Evolutionary conservation across 164 flowering plant species (phyloP).

Genomic region (Amborella trichopoda): DNA sequence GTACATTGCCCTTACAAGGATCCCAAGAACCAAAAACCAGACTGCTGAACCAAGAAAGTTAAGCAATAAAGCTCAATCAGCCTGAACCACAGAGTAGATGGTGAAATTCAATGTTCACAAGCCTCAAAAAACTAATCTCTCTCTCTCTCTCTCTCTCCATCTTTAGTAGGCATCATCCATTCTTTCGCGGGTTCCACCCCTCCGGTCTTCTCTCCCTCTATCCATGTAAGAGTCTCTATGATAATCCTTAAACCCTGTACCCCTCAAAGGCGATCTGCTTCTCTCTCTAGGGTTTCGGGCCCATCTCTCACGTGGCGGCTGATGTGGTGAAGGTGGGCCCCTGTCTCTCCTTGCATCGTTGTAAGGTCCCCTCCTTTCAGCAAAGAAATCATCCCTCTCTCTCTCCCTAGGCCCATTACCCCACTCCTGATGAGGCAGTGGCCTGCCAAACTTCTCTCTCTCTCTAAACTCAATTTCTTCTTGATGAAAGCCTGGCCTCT

Average conservation of each 20-base stretch:
- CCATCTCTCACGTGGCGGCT: slow-evolving; percentile 47
- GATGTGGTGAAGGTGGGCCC: slow-evolving; percentile 27
- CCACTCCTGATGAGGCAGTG: slow-evolving; percentile 37
- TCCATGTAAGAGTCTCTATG: slow-evolving; percentile 18
- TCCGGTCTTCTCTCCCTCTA: slow-evolving; percentile 47
- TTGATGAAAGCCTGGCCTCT: slow-evolving; percentile 25
- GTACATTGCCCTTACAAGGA: too few relatives aligned
- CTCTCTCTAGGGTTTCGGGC: slow-evolving; percentile 49
- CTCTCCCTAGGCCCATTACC: slow-evolving; percentile 40
- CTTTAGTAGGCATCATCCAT: too few relatives aligned
- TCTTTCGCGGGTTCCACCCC: slow-evolving; percentile 28
- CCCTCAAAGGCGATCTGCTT: slow-evolving; percentile 72
- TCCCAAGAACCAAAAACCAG: too few relatives aligned
- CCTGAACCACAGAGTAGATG: too few relatives aligned
- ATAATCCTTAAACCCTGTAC: slow-evolving; percentile 34
- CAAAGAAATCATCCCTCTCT: slow-evolving; percentile 14
- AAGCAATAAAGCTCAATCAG: too few relatives aligned
- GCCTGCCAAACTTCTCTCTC: slow-evolving; percentile 45
- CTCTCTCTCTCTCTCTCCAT: too few relatives aligned
- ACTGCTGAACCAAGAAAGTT: too few relatives aligned
- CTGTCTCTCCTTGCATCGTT: slow-evolving; percentile 9
- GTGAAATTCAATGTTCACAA: too few relatives aligned
- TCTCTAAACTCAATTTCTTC: slow-evolving; percentile 43
- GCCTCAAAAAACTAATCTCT: too few relatives aligned
- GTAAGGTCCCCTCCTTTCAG: slow-evolving; percentile 40